A percentile compares a stretch with the other conserved stretches of the same genome.
Evolutionary conservation across 768 basidiomycete genomes (phyloP).

Genomic region (Agaricus sinodeliciosus): DNA sequence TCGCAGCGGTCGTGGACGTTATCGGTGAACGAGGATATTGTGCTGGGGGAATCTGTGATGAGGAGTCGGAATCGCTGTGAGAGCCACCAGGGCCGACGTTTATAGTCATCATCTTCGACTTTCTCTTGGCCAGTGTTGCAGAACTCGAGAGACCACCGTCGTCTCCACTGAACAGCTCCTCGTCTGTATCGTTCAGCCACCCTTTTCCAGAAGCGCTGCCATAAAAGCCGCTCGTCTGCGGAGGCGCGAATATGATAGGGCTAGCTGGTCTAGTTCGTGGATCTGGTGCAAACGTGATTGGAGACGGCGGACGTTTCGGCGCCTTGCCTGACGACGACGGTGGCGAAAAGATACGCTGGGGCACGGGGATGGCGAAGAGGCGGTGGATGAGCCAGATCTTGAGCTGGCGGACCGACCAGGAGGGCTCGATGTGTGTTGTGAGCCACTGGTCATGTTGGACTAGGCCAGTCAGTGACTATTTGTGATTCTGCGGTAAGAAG

Average conservation of each 20-base stretch:
- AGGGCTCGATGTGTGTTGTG: constrained; percentile 56
- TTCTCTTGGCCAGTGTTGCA: not conserved
- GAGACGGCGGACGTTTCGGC: constrained; percentile 45
- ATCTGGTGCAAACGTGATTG: constrained; percentile 61
- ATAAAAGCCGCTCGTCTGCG: constrained; percentile 7
- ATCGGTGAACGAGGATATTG: not conserved
- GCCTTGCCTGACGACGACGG: constrained; percentile 8
- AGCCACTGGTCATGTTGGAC: constrained; percentile 77
- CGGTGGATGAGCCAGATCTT: constrained; percentile 60
- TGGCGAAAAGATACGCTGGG: constrained; percentile 18
- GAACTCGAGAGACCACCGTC: not conserved
- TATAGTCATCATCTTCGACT: not conserved
- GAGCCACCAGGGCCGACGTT: not conserved
- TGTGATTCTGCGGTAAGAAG: not conserved
- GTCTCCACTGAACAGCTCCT: constrained; percentile 3
- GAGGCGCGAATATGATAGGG: constrained; percentile 36
- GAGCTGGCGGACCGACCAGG: constrained; percentile 54
- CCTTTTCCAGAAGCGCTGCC: constrained; percentile 4
- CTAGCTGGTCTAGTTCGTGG: constrained; percentile 32
- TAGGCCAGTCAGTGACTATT: not conserved
- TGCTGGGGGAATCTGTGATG: not conserved
- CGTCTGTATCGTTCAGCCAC: constrained; percentile 12
- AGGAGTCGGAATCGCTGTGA: not conserved
- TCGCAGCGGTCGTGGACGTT: not conserved
- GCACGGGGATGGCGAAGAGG: constrained; percentile 34